A percentile compares a stretch with the other conserved stretches of the same genome.
These are phyloP conservation scores for Cylindrotheca fusiformis DNA, from an alignment of 108 stramenopile species.

Conservation along the genomic window DNA sequence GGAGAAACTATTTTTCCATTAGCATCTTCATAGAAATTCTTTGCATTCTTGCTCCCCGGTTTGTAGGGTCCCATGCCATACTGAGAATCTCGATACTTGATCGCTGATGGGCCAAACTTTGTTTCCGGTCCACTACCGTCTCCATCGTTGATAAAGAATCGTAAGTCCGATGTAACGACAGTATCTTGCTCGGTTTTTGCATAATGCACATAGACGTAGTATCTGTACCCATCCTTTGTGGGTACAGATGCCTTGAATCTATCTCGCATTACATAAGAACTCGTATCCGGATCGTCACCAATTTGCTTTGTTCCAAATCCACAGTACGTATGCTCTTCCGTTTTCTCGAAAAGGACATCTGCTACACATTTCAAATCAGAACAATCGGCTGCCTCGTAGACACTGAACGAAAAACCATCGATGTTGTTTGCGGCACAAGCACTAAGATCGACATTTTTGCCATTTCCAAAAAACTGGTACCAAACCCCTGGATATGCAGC, in stretches of 20 bases:
- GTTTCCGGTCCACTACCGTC: conserved; percentile 9
- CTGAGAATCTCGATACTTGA: conserved; percentile 15
- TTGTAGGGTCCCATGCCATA: neutral
- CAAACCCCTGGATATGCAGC: conserved; percentile 29
- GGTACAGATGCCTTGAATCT: conserved; percentile 17
- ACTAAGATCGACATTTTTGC: conserved; percentile 16
- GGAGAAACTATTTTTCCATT: neutral
- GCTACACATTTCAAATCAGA: conserved; percentile 21
- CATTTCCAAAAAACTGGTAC: conserved; percentile 39
- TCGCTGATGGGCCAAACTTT: conserved; percentile 11
- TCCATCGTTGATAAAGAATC: conserved; percentile 29
- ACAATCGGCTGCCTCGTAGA: conserved; percentile 28
- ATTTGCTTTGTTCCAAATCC: conserved; percentile 4
- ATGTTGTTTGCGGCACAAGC: conserved; percentile 26
- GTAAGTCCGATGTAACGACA: conserved; percentile 18
- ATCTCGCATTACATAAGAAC: conserved; percentile 6
- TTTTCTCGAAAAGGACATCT: neutral
- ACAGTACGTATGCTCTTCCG: conserved; percentile 2
- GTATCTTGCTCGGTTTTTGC: conserved; percentile 16
- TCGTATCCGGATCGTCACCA: conserved; percentile 20
- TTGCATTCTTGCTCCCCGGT: neutral
- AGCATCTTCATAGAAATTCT: neutral
- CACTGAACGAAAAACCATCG: conserved; percentile 27
- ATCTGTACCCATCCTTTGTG: conserved; percentile 27
- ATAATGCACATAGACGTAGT: conserved; percentile 28